Evolutionary conservation across 1,139 yeast genomes (phyloP), one percentile per base, ranked within the genome.

Genomic region (Sugiyamaella pinicola): DNA sequence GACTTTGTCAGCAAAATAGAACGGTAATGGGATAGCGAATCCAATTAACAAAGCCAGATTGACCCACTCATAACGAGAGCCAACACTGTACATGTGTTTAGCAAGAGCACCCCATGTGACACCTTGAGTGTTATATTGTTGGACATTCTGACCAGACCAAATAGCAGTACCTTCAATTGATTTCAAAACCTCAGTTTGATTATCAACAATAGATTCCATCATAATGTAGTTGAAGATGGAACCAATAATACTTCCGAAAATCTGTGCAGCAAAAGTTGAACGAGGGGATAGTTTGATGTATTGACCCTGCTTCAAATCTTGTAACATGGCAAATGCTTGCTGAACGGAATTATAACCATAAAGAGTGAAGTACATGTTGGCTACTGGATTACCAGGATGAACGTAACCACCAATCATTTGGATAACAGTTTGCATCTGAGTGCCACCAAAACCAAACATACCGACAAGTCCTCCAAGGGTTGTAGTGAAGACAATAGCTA

Each of bases 271-370:
- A 62, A 77, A 77, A 49, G 75, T 68, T 52, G 70, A 60, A 58
- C 76, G 68, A 45, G 80, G 81, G 19, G 76, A 72, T 39, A 75
- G 65, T 67, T 77, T 78, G 77, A 76, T 74, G 67, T 77, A 77
- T 62, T 77, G 80, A 51, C 80, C 82, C 64, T 75, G 74, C 66
- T 77, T 79, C 77, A 74, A 74, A 68, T 77, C 81, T 64, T 72
- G 79, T 54, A 52, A 58, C 65, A 59, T 59, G 37, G 50, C 51
- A 49, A 58, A 61, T 13, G 65, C 59, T 41, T 65, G 61, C 43
- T 57, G 58, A 44, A 55, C 65, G 46, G 55, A 60, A 34, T 47
- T 55, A 51, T 47, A 63, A 34, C 69, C 69, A 56, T 53, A 66
- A 54, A 49, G 63, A 51, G 55, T 65, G 59, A 48, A 62, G 58